Evolutionary conservation across 2,329 filamentous ascomycete species (phyloP).

Genomic region (Phialemoniopsis sp.): DNA sequence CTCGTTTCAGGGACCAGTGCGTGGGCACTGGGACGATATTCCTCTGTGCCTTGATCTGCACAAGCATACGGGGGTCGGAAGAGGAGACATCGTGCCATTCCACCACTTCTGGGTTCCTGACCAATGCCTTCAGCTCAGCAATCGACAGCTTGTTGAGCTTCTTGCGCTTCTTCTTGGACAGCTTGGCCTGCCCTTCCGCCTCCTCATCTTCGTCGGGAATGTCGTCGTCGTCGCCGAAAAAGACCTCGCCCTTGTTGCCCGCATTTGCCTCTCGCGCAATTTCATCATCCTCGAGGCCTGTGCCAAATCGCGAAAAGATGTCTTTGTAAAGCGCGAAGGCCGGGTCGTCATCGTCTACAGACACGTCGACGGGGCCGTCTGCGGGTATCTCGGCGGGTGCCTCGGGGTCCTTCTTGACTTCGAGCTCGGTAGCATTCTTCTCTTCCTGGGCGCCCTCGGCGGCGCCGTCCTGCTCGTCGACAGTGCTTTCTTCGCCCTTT

Average conservation of each 20-base stretch:
- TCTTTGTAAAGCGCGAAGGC: slow-evolving; percentile 80
- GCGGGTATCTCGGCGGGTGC: slow-evolving; percentile 28
- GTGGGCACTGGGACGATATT: slow-evolving; percentile 93
- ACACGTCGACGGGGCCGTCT: slow-evolving; percentile 43
- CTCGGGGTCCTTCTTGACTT: slow-evolving; percentile 35
- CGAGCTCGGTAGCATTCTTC: slow-evolving; percentile 27
- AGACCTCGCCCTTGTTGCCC: slow-evolving; percentile 79
- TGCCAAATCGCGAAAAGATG: slow-evolving; percentile 77
- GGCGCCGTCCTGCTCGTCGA: slow-evolving; percentile 12
- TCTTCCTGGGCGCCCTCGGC: slow-evolving; percentile 14
- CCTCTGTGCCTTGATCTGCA: slow-evolving; percentile 90
- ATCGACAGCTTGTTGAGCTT: slow-evolving; percentile 85
- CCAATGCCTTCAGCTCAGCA: slow-evolving; percentile 89
- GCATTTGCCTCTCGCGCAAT: slow-evolving; percentile 60
- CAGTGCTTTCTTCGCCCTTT: slow-evolving; percentile 7
- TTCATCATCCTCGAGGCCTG: slow-evolving; percentile 57
- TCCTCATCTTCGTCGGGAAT: slow-evolving; percentile 83
- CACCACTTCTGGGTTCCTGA: slow-evolving; percentile 86
- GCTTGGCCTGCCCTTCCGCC: slow-evolving; percentile 56
- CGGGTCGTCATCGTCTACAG: slow-evolving; percentile 65
- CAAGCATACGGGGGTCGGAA: slow-evolving; percentile 79
- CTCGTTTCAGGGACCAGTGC: slow-evolving; percentile 94
- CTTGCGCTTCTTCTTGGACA: slow-evolving; percentile 96
- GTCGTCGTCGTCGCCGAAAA: slow-evolving; percentile 78
- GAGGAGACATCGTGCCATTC: slow-evolving; percentile 97